phyloP scores from a whole-genome alignment of 208 protist species.

The Crithidia mellificae region DNA sequence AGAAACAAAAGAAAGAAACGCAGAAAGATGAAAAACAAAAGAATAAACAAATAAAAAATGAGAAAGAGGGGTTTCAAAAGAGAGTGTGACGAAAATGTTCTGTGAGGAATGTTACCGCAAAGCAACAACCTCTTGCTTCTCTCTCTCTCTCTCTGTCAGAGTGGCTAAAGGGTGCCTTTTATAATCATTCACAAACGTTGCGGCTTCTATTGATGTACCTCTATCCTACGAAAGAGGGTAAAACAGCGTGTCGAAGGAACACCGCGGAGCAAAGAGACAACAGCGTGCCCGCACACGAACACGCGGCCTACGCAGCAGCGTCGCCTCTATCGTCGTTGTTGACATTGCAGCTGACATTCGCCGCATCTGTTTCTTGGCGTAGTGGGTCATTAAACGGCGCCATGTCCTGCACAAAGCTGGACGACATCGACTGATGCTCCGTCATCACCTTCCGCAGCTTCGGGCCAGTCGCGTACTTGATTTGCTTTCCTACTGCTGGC shows the following conservation, averaged over 20 bases:
- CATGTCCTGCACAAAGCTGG: slow-evolving; percentile 27
- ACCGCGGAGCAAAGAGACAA: too few species aligned
- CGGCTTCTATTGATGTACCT: too few species aligned
- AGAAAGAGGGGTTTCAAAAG: too few species aligned
- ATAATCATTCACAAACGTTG: too few species aligned
- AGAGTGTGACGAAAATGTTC: too few species aligned
- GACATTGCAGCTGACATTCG: not conserved
- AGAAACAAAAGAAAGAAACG: not conserved
- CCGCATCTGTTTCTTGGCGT: not conserved
- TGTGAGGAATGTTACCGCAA: too few species aligned
- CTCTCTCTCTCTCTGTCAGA: too few species aligned
- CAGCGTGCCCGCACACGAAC: too few species aligned
- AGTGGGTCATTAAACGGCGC: slow-evolving; percentile 3
- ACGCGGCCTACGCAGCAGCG: not conserved
- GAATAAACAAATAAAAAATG: not conserved
- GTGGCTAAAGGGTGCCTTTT: too few species aligned
- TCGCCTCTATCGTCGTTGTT: not conserved
- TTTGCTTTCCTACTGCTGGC: slow-evolving; percentile 42
- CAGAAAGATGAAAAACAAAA: slow-evolving; percentile 9
- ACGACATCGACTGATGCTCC: slow-evolving; percentile 33
- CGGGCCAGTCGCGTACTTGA: slow-evolving; percentile 63
- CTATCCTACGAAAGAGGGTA: too few species aligned
- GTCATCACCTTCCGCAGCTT: slow-evolving; percentile 44
- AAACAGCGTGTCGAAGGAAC: too few species aligned
- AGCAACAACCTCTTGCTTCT: too few species aligned